phyloP scores from a whole-genome alignment of 345 rosid species.

The Citropsis articulata region DNA sequence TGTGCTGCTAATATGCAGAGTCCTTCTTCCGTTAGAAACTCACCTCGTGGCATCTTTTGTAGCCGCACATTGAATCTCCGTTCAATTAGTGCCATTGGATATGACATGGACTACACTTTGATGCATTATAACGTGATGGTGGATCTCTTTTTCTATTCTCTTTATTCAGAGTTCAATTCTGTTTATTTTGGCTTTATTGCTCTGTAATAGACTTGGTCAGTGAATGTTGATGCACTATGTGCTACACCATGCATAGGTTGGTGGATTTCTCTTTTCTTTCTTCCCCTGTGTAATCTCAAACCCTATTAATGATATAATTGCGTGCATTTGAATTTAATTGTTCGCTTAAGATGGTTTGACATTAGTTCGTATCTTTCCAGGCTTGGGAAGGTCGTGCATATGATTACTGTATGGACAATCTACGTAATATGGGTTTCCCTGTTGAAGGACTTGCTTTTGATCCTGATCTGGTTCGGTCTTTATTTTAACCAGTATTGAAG shows the following conservation, averaged over 20 bases:
- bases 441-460: slow-evolving; percentile 91
- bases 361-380: slow-evolving; percentile 32
- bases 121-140: slow-evolving; percentile 94
- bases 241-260: not conserved
- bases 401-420: slow-evolving; percentile 92
- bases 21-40: slow-evolving; percentile 72
- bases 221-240: not conserved
- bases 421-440: slow-evolving; percentile 78
- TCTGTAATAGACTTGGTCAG: not conserved
- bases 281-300: not conserved
- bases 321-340: not conserved
- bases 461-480: slow-evolving; percentile 64
- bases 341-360: slow-evolving; percentile 9
- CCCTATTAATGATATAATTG: not conserved
- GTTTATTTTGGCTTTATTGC: not conserved
- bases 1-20: slow-evolving; percentile 44
- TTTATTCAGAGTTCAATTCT: not conserved
- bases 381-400: slow-evolving; percentile 99
- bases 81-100: slow-evolving; percentile 94
- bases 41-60: slow-evolving; percentile 93
- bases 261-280: not conserved
- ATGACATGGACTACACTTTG: slow-evolving; percentile 99
- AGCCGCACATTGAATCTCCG: slow-evolving; percentile 91
- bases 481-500: slow-evolving; percentile 11
- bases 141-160: slow-evolving; percentile 10